Evolutionary conservation across 1,284 basidiomycete genomes (phyloP).

Genomic region (Puccinia polysora): DNA sequence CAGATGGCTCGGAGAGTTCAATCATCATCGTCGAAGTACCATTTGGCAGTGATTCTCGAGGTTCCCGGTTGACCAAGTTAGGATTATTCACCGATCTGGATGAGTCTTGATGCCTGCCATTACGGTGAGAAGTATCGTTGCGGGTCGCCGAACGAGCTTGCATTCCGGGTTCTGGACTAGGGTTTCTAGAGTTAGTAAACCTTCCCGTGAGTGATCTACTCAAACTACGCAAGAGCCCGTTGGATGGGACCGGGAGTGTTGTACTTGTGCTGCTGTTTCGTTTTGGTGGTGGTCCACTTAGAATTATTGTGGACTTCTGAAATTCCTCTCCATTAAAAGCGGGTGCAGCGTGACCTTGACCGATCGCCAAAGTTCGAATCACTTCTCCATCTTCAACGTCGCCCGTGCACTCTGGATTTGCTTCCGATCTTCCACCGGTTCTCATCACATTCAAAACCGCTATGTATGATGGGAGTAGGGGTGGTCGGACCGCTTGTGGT

Average conservation of each 20-base stretch:
- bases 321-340: slow-evolving; percentile 44
- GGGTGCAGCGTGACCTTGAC: slow-evolving; percentile 42
- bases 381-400: slow-evolving; percentile 41
- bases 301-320: slow-evolving; percentile 33
- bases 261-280: slow-evolving; percentile 10
- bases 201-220: slow-evolving; percentile 1
- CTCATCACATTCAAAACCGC: slow-evolving; percentile 30
- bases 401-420: slow-evolving; percentile 6
- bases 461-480: slow-evolving; percentile 37
- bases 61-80: too few species aligned
- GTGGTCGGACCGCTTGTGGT: slow-evolving; percentile 24
- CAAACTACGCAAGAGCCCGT: slow-evolving; percentile 3
- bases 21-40: too few species aligned
- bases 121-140: too few species aligned
- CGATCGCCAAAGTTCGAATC: slow-evolving; percentile 37
- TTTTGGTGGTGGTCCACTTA: slow-evolving; percentile 25
- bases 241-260: not conserved
- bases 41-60: too few species aligned
- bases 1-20: too few species aligned
- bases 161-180: not conserved
- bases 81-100: too few species aligned
- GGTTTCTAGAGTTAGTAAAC: not conserved
- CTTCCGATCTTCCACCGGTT: not conserved
- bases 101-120: too few species aligned
- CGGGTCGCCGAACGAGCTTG: not conserved